Percentiles rank a stretch among this genome's conserved stretches.
phyloP scores from a whole-genome alignment of 768 basidiomycete species.

The Filobasidium wieringae region DNA sequence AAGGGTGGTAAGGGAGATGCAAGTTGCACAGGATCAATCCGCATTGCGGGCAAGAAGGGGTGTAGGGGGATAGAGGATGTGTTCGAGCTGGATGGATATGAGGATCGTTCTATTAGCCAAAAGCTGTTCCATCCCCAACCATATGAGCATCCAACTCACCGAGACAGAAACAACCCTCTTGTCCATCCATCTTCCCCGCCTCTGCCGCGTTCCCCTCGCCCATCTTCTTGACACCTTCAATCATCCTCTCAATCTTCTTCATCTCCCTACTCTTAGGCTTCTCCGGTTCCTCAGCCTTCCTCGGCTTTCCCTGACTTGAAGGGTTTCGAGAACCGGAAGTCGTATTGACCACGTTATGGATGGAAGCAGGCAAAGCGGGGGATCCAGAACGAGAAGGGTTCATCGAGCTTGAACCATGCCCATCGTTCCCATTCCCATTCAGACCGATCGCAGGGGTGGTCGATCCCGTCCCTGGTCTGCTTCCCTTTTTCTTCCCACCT shows the following conservation, averaged over 20 bases:
- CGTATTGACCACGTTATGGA: neutral
- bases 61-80: slow-evolving; percentile 36
- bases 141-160: slow-evolving; percentile 19
- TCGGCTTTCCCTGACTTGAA: slow-evolving; percentile 15
- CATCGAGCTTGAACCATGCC: slow-evolving; percentile 12
- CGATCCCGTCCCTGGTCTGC: slow-evolving; percentile 4
- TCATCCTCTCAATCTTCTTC: slow-evolving; percentile 26
- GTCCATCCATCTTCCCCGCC: slow-evolving; percentile 14
- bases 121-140: neutral
- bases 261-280: slow-evolving; percentile 24
- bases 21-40: slow-evolving; percentile 36
- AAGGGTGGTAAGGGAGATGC: slow-evolving; percentile 36
- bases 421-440: neutral
- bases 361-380: too few species aligned
- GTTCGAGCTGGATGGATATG: slow-evolving; percentile 25
- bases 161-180: slow-evolving; percentile 32
- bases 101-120: neutral
- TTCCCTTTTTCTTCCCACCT: neutral
- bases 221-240: slow-evolving; percentile 16
- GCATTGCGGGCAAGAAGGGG: slow-evolving; percentile 36
- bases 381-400: neutral
- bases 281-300: slow-evolving; percentile 3
- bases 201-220: slow-evolving; percentile 13
- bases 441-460: slow-evolving; percentile 8
- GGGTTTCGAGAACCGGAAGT: neutral